Conservation (phyloP, 2,329 filamentous ascomycete species). For the Xylariaceae sp. region DNA sequence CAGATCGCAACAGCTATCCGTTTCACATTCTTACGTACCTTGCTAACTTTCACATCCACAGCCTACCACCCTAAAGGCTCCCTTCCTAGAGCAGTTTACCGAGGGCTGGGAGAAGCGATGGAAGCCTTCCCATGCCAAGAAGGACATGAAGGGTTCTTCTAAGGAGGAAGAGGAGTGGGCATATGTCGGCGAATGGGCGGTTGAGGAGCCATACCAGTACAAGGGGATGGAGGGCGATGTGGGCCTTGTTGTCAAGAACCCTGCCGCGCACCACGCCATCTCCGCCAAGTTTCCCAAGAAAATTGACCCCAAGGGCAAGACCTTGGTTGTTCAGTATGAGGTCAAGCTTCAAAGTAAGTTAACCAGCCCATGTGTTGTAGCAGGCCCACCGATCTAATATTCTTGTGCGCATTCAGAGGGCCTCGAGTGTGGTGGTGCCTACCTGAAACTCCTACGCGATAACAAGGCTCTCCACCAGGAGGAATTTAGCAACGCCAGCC, state of each 20-base stretch:
- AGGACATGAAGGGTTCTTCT: slow-evolving; percentile 73
- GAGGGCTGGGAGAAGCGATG: slow-evolving; percentile 93
- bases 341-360: slow-evolving; percentile 95
- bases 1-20: slow-evolving; percentile 1
- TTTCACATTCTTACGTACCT: neutral
- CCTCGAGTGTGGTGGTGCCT: slow-evolving; percentile 96
- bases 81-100: slow-evolving; percentile 98
- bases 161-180: slow-evolving; percentile 93
- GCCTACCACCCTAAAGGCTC: slow-evolving; percentile 86
- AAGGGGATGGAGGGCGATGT: slow-evolving; percentile 95
- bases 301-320: slow-evolving; percentile 96
- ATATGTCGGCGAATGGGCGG: slow-evolving; percentile 94
- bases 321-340: slow-evolving; percentile 97
- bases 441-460: slow-evolving; percentile 98
- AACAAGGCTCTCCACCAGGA: slow-evolving; percentile 96
- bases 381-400: slow-evolving; percentile 37
- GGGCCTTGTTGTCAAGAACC: slow-evolving; percentile 97
- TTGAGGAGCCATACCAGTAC: slow-evolving; percentile 88
- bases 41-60: slow-evolving; percentile 43
- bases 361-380: neutral
- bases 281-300: slow-evolving; percentile 97
- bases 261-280: slow-evolving; percentile 97
- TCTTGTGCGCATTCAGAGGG: slow-evolving; percentile 62
- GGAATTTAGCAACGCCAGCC: slow-evolving; percentile 96
- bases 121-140: slow-evolving; percentile 96